These are phyloP conservation scores for Ogataea populi-albae DNA, from an alignment of 805 yeast species.

Conservation along the genomic window DNA sequence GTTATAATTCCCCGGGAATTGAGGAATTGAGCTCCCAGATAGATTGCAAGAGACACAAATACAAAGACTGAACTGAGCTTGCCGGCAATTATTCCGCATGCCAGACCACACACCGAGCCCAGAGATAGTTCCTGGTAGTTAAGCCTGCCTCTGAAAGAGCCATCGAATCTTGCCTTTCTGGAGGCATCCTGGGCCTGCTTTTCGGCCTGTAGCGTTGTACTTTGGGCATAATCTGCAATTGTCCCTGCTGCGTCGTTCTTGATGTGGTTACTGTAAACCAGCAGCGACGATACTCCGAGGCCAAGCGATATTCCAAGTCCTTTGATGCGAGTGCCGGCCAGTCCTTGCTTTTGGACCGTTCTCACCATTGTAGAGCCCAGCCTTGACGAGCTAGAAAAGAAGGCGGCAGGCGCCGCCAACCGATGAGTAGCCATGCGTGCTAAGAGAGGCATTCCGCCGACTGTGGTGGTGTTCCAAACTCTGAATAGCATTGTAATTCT, in stretches of 20 bases:
- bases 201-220: slow-evolving; percentile 9
- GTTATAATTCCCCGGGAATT: slow-evolving; percentile 51
- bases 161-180: slow-evolving; percentile 28
- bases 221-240: slow-evolving; percentile 5
- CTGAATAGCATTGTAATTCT: too few relatives aligned
- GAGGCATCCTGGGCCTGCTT: slow-evolving; percentile 11
- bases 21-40: slow-evolving; percentile 49
- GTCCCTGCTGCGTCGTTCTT: slow-evolving; percentile 19
- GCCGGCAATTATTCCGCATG: slow-evolving; percentile 59
- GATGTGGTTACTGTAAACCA: slow-evolving; percentile 17
- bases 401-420: too few relatives aligned
- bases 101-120: slow-evolving; percentile 61
- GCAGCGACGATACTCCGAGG: slow-evolving; percentile 19
- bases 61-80: slow-evolving; percentile 55
- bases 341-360: too few relatives aligned
- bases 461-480: too few relatives aligned
- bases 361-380: too few relatives aligned
- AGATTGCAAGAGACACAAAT: slow-evolving; percentile 44
- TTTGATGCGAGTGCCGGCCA: too few relatives aligned
- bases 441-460: too few relatives aligned
- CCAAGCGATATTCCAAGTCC: slow-evolving; percentile 21
- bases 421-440: too few relatives aligned
- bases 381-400: too few relatives aligned
- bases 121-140: slow-evolving; percentile 61
- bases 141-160: slow-evolving; percentile 45